Evolutionary conservation across 78 protist species (phyloP).

Genomic region (Dictyostelium brefeldianum): DNA sequence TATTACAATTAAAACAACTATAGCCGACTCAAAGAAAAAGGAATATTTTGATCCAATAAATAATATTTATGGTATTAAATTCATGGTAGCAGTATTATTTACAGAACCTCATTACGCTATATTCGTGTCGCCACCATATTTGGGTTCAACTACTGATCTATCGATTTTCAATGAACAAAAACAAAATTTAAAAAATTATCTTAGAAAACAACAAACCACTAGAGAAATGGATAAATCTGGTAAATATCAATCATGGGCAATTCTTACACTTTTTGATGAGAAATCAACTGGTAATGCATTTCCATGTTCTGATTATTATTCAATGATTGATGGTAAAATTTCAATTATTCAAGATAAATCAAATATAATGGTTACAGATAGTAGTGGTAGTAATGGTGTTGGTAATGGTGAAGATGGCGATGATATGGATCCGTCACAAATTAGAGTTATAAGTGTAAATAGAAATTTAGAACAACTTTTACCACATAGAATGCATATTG

Average conservation of each 20-base stretch:
- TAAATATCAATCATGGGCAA: slow-evolving; percentile 12
- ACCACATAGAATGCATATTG: not conserved
- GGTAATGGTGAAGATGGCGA: not conserved
- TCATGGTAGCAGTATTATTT: not conserved
- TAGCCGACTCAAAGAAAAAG: slow-evolving; percentile 5
- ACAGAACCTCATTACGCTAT: not conserved
- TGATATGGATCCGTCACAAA: not conserved
- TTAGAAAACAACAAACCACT: not conserved
- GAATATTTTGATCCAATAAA: slow-evolving; percentile 7
- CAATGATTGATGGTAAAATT: not conserved
- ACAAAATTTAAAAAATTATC: not conserved
- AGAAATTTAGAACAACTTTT: not conserved
- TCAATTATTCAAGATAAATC: not conserved
- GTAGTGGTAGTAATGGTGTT: not conserved
- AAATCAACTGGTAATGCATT: not conserved
- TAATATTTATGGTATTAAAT: not conserved
- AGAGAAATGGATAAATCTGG: not conserved
- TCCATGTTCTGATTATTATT: not conserved
- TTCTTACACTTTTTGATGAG: not conserved
- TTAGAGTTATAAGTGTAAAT: not conserved
- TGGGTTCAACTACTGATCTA: not conserved
- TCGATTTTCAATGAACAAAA: not conserved
- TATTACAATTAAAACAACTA: slow-evolving; percentile 7
- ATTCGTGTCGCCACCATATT: not conserved
- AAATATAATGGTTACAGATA: not conserved